Base-by-base conservation (phyloP, 73 alveolate genomes). In the Halteria grandinella region DNA sequence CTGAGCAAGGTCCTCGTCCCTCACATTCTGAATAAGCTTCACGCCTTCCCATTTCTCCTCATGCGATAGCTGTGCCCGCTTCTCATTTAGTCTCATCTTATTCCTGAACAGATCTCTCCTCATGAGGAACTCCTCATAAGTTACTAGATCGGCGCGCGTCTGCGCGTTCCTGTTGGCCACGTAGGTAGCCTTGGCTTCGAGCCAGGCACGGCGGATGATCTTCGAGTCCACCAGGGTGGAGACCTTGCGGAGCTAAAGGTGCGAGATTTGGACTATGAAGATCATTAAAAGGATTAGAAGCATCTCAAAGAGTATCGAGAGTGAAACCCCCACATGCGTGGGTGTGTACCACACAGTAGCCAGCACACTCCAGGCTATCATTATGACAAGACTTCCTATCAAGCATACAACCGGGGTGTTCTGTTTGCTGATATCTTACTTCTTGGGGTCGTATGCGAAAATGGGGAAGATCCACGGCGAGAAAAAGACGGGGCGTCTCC, bases 381-480 rank as follows among this genome's bases (percentile, higher is more conserved):
- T 12, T 12, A 66, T 7, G 58, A 71, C 51, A 34, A 83, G 41
- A 14, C 77, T 69, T 0, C 27, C 15, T 7, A 80, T 18, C 34
- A 86, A 28, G 11, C 66, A 32, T 2, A 72, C 62, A 21, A 81
- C 55, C 0, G 90, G 85, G 10, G 21, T 34, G 55, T 90, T 80
- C 21, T 62, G 74, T 15, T 71, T 44, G 12, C 55, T 81, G 18
- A 90, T 62, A 34, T 75, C 72, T 32, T 88, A 78, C 40, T 74
- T 86, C 58, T 70, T 66, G 1, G 97, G 83, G 37, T 74, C 63
- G 59, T 90, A 90, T 20, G 55, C 86, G 69, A 58, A 90, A 12
- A 86, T 74, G 11, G 97, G 97, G 89, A 90, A 87, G 3, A 90
- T 43, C 90, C 90, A 86, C 12, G 97, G 90, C 0, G 93, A 79